Conservation (phyloP, 2,329 filamentous ascomycete genomes). For the Aspergillus uvarum region DNA sequence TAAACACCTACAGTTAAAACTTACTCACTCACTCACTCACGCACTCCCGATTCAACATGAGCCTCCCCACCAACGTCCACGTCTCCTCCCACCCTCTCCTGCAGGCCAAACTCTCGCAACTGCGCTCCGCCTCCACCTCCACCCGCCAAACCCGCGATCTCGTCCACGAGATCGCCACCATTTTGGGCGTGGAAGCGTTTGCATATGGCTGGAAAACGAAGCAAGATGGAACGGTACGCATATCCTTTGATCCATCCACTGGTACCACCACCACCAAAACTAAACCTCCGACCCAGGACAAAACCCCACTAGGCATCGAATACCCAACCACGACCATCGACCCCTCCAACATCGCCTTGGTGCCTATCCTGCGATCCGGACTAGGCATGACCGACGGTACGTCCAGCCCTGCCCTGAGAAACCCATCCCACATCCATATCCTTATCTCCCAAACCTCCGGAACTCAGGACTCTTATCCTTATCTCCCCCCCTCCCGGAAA, state of each 20-base stretch:
- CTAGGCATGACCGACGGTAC: slow-evolving; percentile 84
- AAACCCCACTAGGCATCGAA: slow-evolving; percentile 73
- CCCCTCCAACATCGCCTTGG: slow-evolving; percentile 70
- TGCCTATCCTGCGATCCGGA: slow-evolving; percentile 90
- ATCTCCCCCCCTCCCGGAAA: too few species aligned
- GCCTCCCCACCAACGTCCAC: slow-evolving; percentile 61
- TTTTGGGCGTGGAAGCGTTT: slow-evolving; percentile 80
- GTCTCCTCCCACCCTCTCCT: slow-evolving; percentile 85
- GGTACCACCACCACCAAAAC: background rate
- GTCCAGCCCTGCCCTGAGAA: slow-evolving; percentile 1
- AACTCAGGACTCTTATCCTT: too few species aligned
- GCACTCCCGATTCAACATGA: slow-evolving; percentile 19
- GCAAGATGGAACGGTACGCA: slow-evolving; percentile 63
- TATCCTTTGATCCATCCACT: background rate
- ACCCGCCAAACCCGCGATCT: slow-evolving; percentile 76
- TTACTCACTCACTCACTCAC: background rate
- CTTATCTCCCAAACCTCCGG: background rate
- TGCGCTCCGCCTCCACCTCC: slow-evolving; percentile 70
- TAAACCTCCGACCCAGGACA: slow-evolving; percentile 54
- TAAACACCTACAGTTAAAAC: background rate
- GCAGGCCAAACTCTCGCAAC: slow-evolving; percentile 81
- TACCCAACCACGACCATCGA: slow-evolving; percentile 67
- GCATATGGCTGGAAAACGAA: slow-evolving; percentile 59
- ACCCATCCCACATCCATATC: too few species aligned
- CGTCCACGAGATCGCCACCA: slow-evolving; percentile 80